A percentile compares a stretch with the other conserved stretches of the same genome.
These are phyloP conservation scores for Camellia sinensis DNA, from an alignment of 148 eudicot species.

Conservation along the genomic window DNA sequence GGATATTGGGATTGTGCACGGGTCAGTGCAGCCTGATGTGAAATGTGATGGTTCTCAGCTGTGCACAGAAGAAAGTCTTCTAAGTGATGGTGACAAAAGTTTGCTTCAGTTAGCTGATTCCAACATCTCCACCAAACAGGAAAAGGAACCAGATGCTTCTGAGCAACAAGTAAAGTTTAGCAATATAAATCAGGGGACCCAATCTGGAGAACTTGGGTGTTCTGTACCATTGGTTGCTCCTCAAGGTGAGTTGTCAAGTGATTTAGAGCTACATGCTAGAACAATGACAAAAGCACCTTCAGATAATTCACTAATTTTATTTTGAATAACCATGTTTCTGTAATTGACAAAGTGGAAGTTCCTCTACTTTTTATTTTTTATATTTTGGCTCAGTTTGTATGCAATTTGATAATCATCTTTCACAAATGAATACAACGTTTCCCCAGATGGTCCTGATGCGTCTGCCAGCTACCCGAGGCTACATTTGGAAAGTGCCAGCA, in stretches of 20 bases:
- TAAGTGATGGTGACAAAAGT: constrained; percentile 17
- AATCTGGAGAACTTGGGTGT: constrained; percentile 19
- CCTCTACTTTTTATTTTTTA: constrained; percentile 9
- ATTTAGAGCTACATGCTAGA: constrained; percentile 10
- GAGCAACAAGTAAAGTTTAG: constrained; percentile 10
- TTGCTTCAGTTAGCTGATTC: constrained; percentile 21
- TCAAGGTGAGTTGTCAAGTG: constrained; percentile 30
- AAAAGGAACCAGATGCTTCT: constrained; percentile 11
- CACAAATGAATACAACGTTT: background rate
- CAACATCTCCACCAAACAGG: constrained; percentile 13
- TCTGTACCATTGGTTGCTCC: constrained; percentile 20
- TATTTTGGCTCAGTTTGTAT: constrained; percentile 1
- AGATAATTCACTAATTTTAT: constrained; percentile 1
- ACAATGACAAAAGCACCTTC: constrained; percentile 10
- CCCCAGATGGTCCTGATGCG: constrained; percentile 21
- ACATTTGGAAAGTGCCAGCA: constrained; percentile 23
- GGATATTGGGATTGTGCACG: constrained; percentile 19
- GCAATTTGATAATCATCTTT: background rate
- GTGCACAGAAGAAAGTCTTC: constrained; percentile 22
- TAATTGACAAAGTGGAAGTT: constrained; percentile 10
- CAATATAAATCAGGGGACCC: constrained; percentile 11
- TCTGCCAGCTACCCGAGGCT: constrained; percentile 31
- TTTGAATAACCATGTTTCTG: constrained; percentile 12
- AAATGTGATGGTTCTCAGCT: constrained; percentile 26
- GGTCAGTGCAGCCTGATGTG: constrained; percentile 21